phyloP scores from a whole-genome alignment of 371 early-diverging fungal species.

The Mortierella sp. region DNA sequence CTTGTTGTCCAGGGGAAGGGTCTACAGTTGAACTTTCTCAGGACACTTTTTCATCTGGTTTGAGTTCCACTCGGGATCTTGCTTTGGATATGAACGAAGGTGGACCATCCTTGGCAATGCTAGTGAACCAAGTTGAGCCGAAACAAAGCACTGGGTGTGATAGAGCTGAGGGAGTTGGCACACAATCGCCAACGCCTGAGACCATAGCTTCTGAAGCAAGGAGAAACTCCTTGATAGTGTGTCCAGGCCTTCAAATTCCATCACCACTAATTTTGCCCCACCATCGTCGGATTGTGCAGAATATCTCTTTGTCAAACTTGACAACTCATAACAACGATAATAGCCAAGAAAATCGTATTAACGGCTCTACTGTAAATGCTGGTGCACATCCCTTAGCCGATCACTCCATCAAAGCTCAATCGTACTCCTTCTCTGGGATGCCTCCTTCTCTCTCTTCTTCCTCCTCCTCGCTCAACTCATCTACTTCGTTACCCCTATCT shows the following conservation, averaged over 20 bases:
- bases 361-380: neutral
- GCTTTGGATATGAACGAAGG: neutral
- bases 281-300: slow-evolving; percentile 38
- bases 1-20: neutral
- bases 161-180: neutral
- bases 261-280: slow-evolving; percentile 43
- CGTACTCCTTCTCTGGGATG: neutral
- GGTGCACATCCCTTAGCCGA: slow-evolving; percentile 7
- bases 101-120: neutral
- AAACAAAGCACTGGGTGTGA: neutral
- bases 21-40: neutral
- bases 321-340: neutral
- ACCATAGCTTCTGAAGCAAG: neutral
- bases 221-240: neutral
- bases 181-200: neutral
- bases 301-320: neutral
- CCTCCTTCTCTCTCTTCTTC: neutral
- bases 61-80: neutral
- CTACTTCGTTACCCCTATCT: neutral
- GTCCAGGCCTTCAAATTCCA: slow-evolving; percentile 33
- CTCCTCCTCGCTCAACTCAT: neutral
- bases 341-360: neutral
- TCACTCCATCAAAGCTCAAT: slow-evolving; percentile 8
- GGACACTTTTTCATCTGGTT: neutral
- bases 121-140: neutral